Conservation (phyloP, 352 stramenopile genomes). For the Globisporangium sylvaticum region DNA sequence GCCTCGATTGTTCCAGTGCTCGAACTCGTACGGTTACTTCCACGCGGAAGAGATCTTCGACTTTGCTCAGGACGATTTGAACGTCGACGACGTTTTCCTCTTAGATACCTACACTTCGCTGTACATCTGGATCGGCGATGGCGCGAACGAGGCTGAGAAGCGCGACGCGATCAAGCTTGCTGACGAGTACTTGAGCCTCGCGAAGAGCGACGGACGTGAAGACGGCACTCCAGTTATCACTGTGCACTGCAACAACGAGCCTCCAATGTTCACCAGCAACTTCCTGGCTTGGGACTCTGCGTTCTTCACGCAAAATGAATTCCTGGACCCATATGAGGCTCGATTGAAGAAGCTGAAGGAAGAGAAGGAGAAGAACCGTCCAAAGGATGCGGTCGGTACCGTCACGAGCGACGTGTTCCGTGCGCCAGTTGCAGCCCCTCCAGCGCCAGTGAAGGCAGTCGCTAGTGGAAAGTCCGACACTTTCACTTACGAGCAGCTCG, state of each 20-base stretch:
- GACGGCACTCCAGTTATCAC: conserved; percentile 80
- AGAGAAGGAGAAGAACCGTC: conserved; percentile 69
- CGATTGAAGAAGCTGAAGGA: conserved; percentile 76
- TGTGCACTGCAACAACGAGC: conserved; percentile 79
- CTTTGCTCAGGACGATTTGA: conserved; percentile 91
- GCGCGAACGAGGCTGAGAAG: conserved; percentile 77
- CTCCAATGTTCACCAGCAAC: conserved; percentile 88
- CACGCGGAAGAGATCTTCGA: conserved; percentile 79
- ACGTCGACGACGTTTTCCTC: conserved; percentile 89
- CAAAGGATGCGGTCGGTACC: conserved; percentile 52
- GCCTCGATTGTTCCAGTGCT: conserved; percentile 88
- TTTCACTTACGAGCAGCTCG: conserved; percentile 64
- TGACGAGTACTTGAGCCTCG: conserved; percentile 67
- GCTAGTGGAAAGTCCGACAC: conserved; percentile 24
- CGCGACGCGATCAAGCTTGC: conserved; percentile 55
- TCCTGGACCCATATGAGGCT: conserved; percentile 88
- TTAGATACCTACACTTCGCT: conserved; percentile 88
- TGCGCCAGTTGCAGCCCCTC: conserved; percentile 6
- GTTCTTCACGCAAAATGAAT: conserved; percentile 82
- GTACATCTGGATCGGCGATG: conserved; percentile 88
- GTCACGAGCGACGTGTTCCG: conserved; percentile 48
- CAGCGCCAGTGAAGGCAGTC: conserved; percentile 12
- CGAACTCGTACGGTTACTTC: conserved; percentile 87
- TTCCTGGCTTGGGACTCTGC: conserved; percentile 87
- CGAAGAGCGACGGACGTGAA: conserved; percentile 77